Evolutionary conservation across 1,139 yeast genomes (phyloP), one percentile per base, ranked within the genome.

Genomic region (Taphrina communis): DNA sequence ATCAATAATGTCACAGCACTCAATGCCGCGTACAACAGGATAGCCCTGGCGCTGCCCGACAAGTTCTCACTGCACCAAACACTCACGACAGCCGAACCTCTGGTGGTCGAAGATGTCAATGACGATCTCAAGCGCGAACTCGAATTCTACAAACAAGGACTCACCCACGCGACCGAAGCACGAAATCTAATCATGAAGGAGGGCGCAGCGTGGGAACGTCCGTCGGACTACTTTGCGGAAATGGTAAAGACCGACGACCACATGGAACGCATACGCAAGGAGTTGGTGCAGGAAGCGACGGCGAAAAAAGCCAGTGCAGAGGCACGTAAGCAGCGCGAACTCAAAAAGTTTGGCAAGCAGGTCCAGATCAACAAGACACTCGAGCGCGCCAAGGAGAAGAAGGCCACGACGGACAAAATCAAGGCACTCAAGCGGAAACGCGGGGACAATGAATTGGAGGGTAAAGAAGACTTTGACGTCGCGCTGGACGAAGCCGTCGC

Each of bases 231-330:
- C 79, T 94, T 94, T 80, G 99, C 99, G 11, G 99, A 94, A 80
- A 94, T 94, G 99, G 90, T 92, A 72, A 94, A 94, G 82, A 88
- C 93, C 71, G 99, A 94, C 78, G 97, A 92, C 78, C 99, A 94
- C 79, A 94, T 94, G 99, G 97, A 92, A 77, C 90, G 87, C 80
- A 59, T 94, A 76, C 92, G 91, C 83, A 82, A 83, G 77, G 91
- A 90, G 79, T 83, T 94, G 75, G 83, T 92, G 59, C 85, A 86
- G 72, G 97, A 91, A 77, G 97, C 96, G 66, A 89, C 95, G 48
- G 88, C 89, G 76, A 90, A 89, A 85, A 90, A 90, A 80, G 97
- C 97, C 1, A 84, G 92, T 63, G 95, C 90, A 78, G 98, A 92
- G 70, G 97, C 98, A 48, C 89, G 90, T 82, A 89, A 89, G 79